Conservation (phyloP, 352 stramenopile species). For the Phytophthora chlamydospora region DNA sequence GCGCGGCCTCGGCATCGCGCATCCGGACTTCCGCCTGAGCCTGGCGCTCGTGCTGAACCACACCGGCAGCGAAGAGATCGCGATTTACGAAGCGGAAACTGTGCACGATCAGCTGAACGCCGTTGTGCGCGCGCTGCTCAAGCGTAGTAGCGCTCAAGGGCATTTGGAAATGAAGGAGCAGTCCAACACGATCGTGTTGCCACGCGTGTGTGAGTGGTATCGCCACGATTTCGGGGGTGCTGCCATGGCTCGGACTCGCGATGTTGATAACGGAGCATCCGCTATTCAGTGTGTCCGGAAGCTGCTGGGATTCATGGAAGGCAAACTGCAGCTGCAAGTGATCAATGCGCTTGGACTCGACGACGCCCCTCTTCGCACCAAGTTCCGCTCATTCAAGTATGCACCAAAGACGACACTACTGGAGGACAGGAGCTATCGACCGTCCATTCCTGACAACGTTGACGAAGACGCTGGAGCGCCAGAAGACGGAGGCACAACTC, state of each 20-base stretch:
- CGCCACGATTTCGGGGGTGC: constrained; percentile 56
- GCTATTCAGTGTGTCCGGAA: constrained; percentile 74
- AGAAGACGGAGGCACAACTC: constrained; percentile 25
- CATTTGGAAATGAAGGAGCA: constrained; percentile 37
- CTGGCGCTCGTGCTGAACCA: constrained; percentile 76
- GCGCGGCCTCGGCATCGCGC: constrained; percentile 43
- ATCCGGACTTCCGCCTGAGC: constrained; percentile 82
- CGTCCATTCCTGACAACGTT: constrained; percentile 1
- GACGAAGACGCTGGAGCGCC: constrained; percentile 1
- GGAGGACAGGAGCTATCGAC: constrained; percentile 18
- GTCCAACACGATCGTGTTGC: constrained; percentile 50
- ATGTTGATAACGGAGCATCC: constrained; percentile 29
- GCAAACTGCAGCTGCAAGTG: constrained; percentile 47
- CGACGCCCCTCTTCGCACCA: constrained; percentile 54
- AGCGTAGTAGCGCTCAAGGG: constrained; percentile 27
- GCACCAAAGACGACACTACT: constrained; percentile 40
- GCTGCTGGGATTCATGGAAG: constrained; percentile 72
- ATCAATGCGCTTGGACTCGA: constrained; percentile 51
- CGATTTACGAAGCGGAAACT: constrained; percentile 34
- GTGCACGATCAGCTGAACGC: constrained; percentile 83
- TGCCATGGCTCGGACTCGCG: constrained; percentile 14
- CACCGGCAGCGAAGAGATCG: constrained; percentile 16
- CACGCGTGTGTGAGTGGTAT: constrained; percentile 82
- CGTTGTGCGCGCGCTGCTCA: constrained; percentile 42
- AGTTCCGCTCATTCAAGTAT: constrained; percentile 68